Evolutionary conservation across 768 basidiomycete species (phyloP), one percentile per base, ranked within the genome.

Genomic region (Asterophora lycoperdoides): DNA sequence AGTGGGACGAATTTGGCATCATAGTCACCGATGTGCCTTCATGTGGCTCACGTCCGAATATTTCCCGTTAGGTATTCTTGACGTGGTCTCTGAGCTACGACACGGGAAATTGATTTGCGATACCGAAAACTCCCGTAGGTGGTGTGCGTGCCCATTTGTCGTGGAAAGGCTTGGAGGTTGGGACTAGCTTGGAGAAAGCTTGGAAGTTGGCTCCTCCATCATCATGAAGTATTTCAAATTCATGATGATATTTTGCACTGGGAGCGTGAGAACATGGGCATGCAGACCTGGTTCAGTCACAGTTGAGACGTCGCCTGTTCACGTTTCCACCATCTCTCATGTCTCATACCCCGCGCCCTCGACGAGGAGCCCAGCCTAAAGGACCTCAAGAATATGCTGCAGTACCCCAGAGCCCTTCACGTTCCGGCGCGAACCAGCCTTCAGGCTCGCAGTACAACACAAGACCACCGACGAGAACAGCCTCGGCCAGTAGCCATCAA

Each of bases 331-430:
- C 36, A 37, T 46, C 57, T 50, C 34, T 52, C 60, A 71, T 71
- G 70, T 71, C 72, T 56, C 69, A 66, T 58, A 62, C 66, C 14
- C 61, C 63, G 48, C 68, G 68, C 26, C 64, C 63, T 48, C 65
- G 69, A 51, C 64, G 69, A 40, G 62, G 60, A 39, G 53, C 74
- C 30, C 76, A 74, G 15, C 70, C 75, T 10, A 66, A 67, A 41
- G 69, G 67, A 29, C 65, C 71, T 37, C 77, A 79, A 48, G 74
- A 78, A 28, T 86, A 88, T 64, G 77, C 84, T 51, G 77, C 81
- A 32, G 83, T 86, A 5, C 83, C 85, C 1, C 83, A 82, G 60
- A 81, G 76, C 55, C 79, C 23, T 23, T 23, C 80, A 35, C 74
- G 74, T 51, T 69, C 73, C 28, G 56, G 26, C 17, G 44, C 32